phyloP scores from a whole-genome alignment of 164 flowering plant species.

The Macadamia integrifolia region DNA sequence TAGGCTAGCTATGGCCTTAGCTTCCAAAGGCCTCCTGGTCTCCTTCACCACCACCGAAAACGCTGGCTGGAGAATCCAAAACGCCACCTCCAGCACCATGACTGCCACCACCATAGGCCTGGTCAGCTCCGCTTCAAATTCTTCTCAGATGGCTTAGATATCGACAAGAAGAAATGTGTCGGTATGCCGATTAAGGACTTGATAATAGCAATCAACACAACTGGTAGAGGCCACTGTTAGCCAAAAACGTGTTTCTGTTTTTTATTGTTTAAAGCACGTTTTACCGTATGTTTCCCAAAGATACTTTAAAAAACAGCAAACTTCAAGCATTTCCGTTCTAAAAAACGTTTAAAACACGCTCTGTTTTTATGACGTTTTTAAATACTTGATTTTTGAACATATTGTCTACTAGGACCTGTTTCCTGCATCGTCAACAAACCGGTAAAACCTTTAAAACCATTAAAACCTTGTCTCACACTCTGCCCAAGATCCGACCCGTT shows the following conservation, averaged over 20 bases:
- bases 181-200: slow-evolving; percentile 21
- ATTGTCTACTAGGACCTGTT: slow-evolving; percentile 27
- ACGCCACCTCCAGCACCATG: slow-evolving; percentile 19
- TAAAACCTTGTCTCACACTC: slow-evolving; percentile 7
- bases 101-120: slow-evolving; percentile 34
- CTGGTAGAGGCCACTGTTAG: background rate
- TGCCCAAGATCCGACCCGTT: background rate
- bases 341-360: no score
- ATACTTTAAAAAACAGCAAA: no score
- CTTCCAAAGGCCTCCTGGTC: slow-evolving; percentile 53
- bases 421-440: slow-evolving; percentile 43
- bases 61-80: slow-evolving; percentile 32
- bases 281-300: no score
- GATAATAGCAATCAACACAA: background rate
- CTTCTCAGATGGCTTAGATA: slow-evolving; percentile 50
- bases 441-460: slow-evolving; percentile 28
- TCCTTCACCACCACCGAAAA: slow-evolving; percentile 48
- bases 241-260: no score
- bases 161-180: slow-evolving; percentile 19
- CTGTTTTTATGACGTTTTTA: no score
- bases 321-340: no score
- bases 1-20: slow-evolving; percentile 47
- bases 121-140: slow-evolving; percentile 56
- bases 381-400: no score
- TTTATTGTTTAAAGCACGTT: no score